Conservation (phyloP, 345 rosid genomes). For the Ricinus communis region DNA sequence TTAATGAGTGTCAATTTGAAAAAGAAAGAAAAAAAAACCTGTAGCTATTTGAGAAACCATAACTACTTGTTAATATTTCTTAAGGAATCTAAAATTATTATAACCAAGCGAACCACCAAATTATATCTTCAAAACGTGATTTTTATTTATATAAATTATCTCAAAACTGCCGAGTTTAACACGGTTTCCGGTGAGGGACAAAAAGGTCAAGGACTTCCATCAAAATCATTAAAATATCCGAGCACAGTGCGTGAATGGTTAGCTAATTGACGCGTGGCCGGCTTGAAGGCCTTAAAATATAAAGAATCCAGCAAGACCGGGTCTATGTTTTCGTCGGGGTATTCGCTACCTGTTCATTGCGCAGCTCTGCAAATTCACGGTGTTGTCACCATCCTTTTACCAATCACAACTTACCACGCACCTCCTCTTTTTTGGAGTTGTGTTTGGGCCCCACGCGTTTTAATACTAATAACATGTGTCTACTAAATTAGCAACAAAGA, state of each 20-base stretch:
- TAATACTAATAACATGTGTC: constrained; percentile 6
- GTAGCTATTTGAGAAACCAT: too few relatives aligned
- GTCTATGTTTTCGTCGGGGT: constrained; percentile 33
- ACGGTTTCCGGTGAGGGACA: not conserved
- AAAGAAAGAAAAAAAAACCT: too few relatives aligned
- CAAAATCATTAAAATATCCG: constrained; percentile 15
- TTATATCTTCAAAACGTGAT: too few relatives aligned
- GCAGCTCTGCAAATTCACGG: constrained; percentile 14
- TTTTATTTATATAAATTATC: too few relatives aligned
- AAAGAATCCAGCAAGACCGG: constrained; percentile 23
- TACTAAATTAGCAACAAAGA: too few relatives aligned
- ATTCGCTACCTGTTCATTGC: constrained; percentile 21
- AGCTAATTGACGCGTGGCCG: constrained; percentile 21
- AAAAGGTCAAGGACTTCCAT: not conserved
- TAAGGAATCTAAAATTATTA: too few relatives aligned
- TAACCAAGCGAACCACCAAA: too few relatives aligned
- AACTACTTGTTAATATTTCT: too few relatives aligned
- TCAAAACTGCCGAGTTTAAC: too few relatives aligned
- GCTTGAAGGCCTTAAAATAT: not conserved
- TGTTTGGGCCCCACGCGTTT: constrained; percentile 27
- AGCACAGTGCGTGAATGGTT: constrained; percentile 30
- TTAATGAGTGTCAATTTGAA: too few relatives aligned
- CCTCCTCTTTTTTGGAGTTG: not conserved
- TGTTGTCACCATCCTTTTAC: constrained; percentile 22
- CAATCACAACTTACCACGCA: constrained; percentile 24